phyloP scores from a whole-genome alignment of 208 protist genomes.

The Porcisia hertigi region DNA sequence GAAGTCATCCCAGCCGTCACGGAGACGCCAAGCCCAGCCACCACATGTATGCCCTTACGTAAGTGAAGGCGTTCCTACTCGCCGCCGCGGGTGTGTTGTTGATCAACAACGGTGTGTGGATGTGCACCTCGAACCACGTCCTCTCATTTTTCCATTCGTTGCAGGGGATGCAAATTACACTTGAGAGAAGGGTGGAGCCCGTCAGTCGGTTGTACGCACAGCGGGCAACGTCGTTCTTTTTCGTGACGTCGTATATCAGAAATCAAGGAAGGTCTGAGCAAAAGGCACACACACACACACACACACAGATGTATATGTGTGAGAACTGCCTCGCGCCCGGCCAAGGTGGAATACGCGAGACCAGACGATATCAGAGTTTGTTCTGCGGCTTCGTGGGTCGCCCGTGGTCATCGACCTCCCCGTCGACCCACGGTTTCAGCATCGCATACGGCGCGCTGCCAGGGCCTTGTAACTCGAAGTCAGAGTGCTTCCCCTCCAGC shows the following conservation, averaged over 20 bases:
- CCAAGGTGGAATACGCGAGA: not conserved
- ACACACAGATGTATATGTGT: not conserved
- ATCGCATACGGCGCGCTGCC: constrained; percentile 42
- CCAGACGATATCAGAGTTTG: constrained; percentile 13
- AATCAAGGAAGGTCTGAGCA: not conserved
- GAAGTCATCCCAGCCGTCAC: not conserved
- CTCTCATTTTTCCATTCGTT: not conserved
- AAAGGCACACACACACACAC: too few species aligned
- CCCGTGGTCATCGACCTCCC: constrained; percentile 31
- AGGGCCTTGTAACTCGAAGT: constrained; percentile 33
- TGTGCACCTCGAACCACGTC: not conserved
- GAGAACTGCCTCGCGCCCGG: not conserved
- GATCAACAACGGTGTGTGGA: not conserved
- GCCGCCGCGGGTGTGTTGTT: not conserved
- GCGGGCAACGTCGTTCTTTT: not conserved
- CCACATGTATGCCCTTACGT: not conserved
- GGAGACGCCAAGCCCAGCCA: not conserved
- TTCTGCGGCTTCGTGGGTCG: constrained; percentile 2
- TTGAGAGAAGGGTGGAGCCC: not conserved
- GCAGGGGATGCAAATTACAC: not conserved
- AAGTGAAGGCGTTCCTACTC: not conserved
- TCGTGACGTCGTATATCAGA: not conserved
- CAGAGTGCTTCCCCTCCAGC: constrained; percentile 31
- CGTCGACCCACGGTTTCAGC: constrained; percentile 46
- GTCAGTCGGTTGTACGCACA: not conserved